Evolutionary conservation across 495 filamentous ascomycete species (phyloP), one percentile per base, ranked within the genome.

Genomic region (Penicillium waksmanii): DNA sequence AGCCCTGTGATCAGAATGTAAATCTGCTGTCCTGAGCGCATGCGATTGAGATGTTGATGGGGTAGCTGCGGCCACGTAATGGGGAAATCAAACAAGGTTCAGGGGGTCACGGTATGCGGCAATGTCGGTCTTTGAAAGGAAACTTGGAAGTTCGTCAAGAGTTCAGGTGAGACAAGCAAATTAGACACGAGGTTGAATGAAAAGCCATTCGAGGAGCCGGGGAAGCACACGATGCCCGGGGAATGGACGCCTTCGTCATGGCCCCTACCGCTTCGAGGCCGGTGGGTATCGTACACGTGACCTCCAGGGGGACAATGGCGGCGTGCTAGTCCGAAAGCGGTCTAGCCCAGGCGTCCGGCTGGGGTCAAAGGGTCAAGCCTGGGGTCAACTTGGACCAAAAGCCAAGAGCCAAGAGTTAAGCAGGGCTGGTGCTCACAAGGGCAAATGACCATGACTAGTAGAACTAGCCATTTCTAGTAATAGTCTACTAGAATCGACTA

Each of bases 171-270:
- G 40, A 57, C 35, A 55, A 1, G 33, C 25, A 55, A 4, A 25
- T 55, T 36, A 23, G 18, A 53, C 53, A 49, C 42, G 34, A 21
- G 13, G 31, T 31, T 23, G 52, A 46, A 18, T 31, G 11, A 46
- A 25, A 36, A 52, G 17, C 36, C 2, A 47, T 18, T 40, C 21
- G 46, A 31, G 15, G 50, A 53, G 10, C 58, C 34, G 43, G 48
- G 49, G 53, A 66, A 55, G 46, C 34, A 42, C 49, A 54, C 43
- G 27, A 51, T 35, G 36, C 51, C 46, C 53, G 38, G 27, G 54
- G 60, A 66, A 63, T 63, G 57, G 54, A 63, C 60, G 60, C 49
- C 60, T 62, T 63, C 64, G 64, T 66, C 64, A 66, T 66, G 19
- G 56, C 17, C 34, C 11, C 53, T 25, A 25, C 59, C 44, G 63